Conservation (phyloP, 257 asterid genomes). For the Solanum dulcamara region DNA sequence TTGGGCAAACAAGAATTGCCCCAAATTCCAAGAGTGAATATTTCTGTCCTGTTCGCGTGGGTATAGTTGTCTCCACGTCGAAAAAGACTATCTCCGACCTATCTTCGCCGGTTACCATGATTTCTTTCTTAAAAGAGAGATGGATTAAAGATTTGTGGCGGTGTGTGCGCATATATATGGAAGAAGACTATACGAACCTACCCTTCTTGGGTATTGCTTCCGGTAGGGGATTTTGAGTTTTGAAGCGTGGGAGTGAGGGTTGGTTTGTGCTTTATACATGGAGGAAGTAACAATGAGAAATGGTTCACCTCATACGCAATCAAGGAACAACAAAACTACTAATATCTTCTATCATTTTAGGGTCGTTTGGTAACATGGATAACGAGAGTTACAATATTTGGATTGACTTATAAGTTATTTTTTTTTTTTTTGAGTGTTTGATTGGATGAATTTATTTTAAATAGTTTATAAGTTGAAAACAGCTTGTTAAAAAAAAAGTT, state of each 20-base stretch:
- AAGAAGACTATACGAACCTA: too few species aligned
- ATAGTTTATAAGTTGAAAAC: too few species aligned
- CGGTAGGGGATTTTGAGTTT: neutral
- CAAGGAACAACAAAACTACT: too few species aligned
- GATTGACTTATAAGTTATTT: too few species aligned
- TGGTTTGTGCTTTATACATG: neutral
- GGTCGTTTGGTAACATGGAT: too few species aligned
- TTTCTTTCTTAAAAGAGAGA: neutral
- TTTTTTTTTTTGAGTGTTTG: too few species aligned
- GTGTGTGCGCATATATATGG: neutral
- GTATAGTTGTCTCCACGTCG: conserved; percentile 89
- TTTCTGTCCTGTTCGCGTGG: conserved; percentile 64
- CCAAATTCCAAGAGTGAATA: conserved; percentile 80
- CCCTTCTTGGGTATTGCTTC: neutral
- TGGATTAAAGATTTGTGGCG: neutral
- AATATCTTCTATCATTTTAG: too few species aligned
- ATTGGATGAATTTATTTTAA: too few species aligned
- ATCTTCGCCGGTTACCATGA: conserved; percentile 23
- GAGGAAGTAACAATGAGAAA: neutral
- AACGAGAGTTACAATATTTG: too few species aligned
- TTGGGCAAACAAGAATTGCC: conserved; percentile 79
- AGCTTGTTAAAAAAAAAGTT: too few species aligned
- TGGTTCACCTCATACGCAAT: neutral
- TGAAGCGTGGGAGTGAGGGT: neutral
- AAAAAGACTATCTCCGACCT: conserved; percentile 80